Conservation (phyloP, 164 flowering plant species). For the Vitis rotundifolia region DNA sequence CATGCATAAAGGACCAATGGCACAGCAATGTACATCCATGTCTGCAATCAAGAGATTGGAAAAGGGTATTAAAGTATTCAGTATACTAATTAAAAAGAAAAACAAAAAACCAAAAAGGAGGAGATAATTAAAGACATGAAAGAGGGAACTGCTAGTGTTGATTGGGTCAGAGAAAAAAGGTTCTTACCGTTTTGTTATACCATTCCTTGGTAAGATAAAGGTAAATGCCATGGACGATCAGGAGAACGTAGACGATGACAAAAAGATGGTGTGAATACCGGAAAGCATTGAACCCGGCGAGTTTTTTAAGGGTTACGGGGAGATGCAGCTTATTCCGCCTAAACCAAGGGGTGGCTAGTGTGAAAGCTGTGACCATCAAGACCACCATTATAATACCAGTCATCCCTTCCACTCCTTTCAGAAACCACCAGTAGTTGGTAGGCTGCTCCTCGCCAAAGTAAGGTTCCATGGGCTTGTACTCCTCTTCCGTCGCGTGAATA, state of each 20-base stretch:
- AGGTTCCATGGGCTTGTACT: constrained; percentile 42
- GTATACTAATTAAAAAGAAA: too few species aligned
- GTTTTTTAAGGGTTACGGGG: constrained; percentile 22
- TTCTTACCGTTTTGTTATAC: constrained; percentile 43
- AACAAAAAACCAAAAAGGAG: too few species aligned
- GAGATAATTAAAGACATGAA: too few species aligned
- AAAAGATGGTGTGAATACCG: constrained; percentile 49
- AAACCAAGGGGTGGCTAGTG: constrained; percentile 35
- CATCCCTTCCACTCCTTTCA: constrained; percentile 32
- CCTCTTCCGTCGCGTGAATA: constrained; percentile 34
- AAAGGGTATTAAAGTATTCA: neutral
- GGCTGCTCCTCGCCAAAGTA: constrained; percentile 45
- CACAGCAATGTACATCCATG: constrained; percentile 26
- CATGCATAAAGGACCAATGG: constrained; percentile 15
- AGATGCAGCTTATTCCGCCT: constrained; percentile 25
- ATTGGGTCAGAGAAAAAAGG: neutral
- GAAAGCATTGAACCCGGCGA: constrained; percentile 46
- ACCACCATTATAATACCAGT: constrained; percentile 39
- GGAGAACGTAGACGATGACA: constrained; percentile 33
- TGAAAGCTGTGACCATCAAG: constrained; percentile 39
- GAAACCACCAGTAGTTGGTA: constrained; percentile 27
- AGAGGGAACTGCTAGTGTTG: too few species aligned
- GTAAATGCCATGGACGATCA: constrained; percentile 35
- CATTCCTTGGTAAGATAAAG: constrained; percentile 35
- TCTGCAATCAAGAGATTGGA: constrained; percentile 7